A percentile compares a stretch with the other conserved stretches of the same genome.
Conservation (phyloP, 306 rosid species). For the Lablab purpureus region DNA sequence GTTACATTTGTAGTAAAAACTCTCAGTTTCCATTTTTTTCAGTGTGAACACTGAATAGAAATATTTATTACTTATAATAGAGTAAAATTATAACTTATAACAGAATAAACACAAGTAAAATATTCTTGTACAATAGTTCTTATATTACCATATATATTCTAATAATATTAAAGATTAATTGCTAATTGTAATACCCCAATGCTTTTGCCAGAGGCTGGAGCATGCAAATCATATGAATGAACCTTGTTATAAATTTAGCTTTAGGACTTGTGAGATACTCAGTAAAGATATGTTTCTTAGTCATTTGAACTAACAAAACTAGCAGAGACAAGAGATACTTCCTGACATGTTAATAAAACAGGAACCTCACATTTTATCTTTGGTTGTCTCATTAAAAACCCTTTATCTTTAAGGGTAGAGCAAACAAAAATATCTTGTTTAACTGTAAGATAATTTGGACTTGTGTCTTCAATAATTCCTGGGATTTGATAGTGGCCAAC, state of each 20-base stretch:
- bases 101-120: conserved; percentile 16
- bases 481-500: conserved; percentile 5
- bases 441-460: background rate
- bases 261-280: background rate
- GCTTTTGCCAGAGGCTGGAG: conserved; percentile 5
- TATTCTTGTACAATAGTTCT: background rate
- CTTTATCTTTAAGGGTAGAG: background rate
- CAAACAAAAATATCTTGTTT: background rate
- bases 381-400: background rate
- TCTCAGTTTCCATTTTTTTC: conserved; percentile 14
- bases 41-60: conserved; percentile 8
- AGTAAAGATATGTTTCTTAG: conserved; percentile 6
- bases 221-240: conserved; percentile 6
- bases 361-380: background rate
- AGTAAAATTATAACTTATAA: background rate
- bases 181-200: conserved; percentile 13
- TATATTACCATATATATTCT: background rate
- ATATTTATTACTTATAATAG: conserved; percentile 24
- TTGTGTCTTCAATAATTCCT: background rate
- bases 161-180: conserved; percentile 13
- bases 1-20: conserved; percentile 19
- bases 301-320: conserved; percentile 32
- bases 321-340: conserved; percentile 8
- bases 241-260: conserved; percentile 18
- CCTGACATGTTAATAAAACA: conserved; percentile 3